Conservation (phyloP, 257 asterid species). For the Rauvolfia tetraphylla region DNA sequence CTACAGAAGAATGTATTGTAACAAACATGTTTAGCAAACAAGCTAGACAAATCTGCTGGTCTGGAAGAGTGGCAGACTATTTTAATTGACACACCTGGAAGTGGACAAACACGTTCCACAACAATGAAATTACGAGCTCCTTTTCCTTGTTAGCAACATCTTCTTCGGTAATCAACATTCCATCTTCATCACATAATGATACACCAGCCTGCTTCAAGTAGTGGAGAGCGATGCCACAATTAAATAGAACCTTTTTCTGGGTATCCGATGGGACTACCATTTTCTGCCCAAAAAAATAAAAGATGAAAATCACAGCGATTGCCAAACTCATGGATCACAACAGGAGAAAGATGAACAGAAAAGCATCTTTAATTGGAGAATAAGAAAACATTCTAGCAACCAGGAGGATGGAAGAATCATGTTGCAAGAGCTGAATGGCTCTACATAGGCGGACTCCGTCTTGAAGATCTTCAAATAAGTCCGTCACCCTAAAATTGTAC, state of each 20-base stretch:
- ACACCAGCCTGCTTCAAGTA: conserved; percentile 67
- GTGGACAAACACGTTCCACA: conserved; percentile 91
- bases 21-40: not conserved
- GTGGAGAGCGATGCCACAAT: conserved; percentile 80
- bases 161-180: conserved; percentile 56
- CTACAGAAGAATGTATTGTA: not conserved
- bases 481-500: conserved; percentile 60
- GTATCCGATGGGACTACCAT: conserved; percentile 81
- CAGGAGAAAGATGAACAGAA: not conserved
- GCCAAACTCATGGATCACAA: not conserved
- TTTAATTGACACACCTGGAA: conserved; percentile 57
- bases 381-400: conserved; percentile 29
- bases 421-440: conserved; percentile 69
- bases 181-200: conserved; percentile 70
- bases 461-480: conserved; percentile 71
- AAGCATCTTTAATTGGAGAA: not conserved
- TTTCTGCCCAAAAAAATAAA: conserved; percentile 52
- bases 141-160: conserved; percentile 74
- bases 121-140: conserved; percentile 77
- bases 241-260: conserved; percentile 60
- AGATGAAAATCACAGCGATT: not conserved
- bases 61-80: not conserved
- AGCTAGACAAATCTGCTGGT: not conserved
- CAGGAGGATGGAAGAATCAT: conserved; percentile 77
- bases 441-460: conserved; percentile 89